Evolutionary conservation across 345 rosid genomes (phyloP).

Genomic region (Populus ilicifolia): DNA sequence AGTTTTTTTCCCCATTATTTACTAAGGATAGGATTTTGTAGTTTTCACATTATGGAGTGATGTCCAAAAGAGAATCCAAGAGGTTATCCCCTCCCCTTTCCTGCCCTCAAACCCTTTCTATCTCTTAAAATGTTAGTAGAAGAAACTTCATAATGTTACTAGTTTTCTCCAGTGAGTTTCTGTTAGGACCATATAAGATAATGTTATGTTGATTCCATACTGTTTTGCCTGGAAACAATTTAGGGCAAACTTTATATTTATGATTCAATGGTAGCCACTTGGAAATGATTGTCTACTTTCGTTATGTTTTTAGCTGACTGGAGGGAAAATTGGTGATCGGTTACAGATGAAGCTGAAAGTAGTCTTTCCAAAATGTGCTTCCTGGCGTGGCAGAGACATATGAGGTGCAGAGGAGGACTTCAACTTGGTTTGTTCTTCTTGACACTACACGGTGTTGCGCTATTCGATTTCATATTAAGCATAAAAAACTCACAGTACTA

Average conservation of each 20-base stretch:
- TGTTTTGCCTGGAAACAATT: neutral
- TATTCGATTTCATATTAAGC: neutral
- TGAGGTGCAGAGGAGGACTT: conserved; percentile 98
- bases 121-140: neutral
- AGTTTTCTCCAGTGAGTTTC: neutral
- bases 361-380: conserved; percentile 91
- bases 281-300: conserved; percentile 19
- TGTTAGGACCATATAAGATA: neutral
- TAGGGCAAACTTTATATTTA: neutral
- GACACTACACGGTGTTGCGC: neutral
- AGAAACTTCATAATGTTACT: neutral
- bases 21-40: neutral
- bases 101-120: neutral
- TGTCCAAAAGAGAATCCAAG: neutral
- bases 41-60: neutral
- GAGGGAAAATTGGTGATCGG: conserved; percentile 85
- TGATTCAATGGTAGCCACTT: neutral
- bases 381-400: conserved; percentile 82
- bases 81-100: neutral
- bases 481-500: neutral
- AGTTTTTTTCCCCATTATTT: too few species aligned
- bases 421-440: conserved; percentile 70
- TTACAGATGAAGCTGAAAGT: conserved; percentile 95
- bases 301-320: conserved; percentile 63
- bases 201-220: neutral